Conservation (phyloP, 345 rosid genomes). For the Viola odorata region DNA sequence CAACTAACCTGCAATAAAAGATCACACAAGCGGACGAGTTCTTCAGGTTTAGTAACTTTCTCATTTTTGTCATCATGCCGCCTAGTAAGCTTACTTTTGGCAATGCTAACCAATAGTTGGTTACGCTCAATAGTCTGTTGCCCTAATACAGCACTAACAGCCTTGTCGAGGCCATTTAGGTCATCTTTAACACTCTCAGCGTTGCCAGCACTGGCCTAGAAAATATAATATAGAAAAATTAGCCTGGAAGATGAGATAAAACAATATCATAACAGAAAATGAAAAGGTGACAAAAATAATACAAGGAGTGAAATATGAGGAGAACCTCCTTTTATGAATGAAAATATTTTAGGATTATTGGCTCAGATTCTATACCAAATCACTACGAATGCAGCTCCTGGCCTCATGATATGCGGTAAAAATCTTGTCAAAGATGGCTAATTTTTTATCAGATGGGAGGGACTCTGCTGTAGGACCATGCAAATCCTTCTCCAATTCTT, state of each 20-base stretch:
- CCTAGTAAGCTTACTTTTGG: constrained; percentile 75
- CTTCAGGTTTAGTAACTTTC: constrained; percentile 88
- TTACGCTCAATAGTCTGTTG: constrained; percentile 91
- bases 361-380: constrained; percentile 53
- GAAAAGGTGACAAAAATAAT: neutral
- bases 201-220: constrained; percentile 87
- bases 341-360: neutral
- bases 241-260: constrained; percentile 8
- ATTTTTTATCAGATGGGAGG: constrained; percentile 72
- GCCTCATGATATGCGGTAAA: constrained; percentile 94
- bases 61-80: constrained; percentile 88
- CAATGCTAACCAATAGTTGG: constrained; percentile 79
- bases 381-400: constrained; percentile 82
- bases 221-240: constrained; percentile 18
- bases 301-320: neutral
- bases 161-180: constrained; percentile 92
- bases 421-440: constrained; percentile 69
- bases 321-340: neutral
- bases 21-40: constrained; percentile 92
- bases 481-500: constrained; percentile 96
- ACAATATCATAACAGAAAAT: constrained; percentile 7
- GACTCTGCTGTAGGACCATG: constrained; percentile 65
- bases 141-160: constrained; percentile 86
- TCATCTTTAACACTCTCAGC: constrained; percentile 90
- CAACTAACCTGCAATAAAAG: constrained; percentile 74